Conservation (phyloP, 169 alveolate species). For the Neospora caninum region DNA sequence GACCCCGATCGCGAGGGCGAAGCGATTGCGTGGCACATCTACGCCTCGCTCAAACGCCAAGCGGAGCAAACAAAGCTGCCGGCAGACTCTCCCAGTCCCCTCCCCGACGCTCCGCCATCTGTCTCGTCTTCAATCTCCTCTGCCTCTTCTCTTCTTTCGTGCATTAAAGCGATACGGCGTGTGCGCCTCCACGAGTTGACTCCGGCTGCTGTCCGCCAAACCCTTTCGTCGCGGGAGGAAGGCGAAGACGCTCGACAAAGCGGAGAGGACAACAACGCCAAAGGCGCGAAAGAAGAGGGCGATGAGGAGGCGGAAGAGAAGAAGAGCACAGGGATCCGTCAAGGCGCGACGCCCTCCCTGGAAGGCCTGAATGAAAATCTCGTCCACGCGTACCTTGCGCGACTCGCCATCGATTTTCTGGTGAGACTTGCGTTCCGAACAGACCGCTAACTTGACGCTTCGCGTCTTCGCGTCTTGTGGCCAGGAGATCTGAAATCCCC, state of each 20-base stretch:
- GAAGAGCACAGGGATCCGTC: background rate
- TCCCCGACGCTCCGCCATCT: background rate
- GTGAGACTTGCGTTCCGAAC: background rate
- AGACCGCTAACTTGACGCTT: too few species aligned
- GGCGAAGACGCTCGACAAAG: background rate
- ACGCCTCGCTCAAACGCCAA: background rate
- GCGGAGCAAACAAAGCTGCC: background rate
- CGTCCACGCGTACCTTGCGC: background rate
- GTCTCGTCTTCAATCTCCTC: background rate
- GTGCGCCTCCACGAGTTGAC: background rate
- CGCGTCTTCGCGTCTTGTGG: too few species aligned
- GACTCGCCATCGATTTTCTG: background rate
- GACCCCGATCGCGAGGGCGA: constrained; percentile 10
- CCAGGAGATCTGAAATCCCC: too few species aligned
- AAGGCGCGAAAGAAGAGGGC: background rate
- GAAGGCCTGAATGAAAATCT: background rate
- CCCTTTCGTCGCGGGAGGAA: background rate
- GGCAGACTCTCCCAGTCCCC: background rate
- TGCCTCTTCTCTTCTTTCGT: background rate
- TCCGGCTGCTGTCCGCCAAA: background rate
- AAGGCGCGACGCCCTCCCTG: too few species aligned
- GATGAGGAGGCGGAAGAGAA: background rate
- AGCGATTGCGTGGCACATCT: background rate
- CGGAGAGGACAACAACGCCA: background rate
- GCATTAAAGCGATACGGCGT: background rate